phyloP scores from a whole-genome alignment of 768 basidiomycete species.

The Boletus vinaceobasis region DNA sequence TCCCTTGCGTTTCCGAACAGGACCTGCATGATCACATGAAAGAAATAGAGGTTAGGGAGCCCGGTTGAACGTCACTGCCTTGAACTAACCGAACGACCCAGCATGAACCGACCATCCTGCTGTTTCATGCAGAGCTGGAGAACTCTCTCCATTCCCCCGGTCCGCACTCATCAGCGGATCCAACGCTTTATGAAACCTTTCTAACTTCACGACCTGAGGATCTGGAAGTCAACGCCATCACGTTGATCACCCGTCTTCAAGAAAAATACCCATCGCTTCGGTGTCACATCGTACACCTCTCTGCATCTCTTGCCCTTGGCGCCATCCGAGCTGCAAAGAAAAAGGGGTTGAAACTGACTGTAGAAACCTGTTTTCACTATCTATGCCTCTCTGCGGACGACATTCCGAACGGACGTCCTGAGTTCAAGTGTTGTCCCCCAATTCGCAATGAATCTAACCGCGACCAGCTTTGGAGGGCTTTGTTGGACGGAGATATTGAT shows the following conservation, averaged over 20 bases:
- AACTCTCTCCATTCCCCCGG: conserved; percentile 10
- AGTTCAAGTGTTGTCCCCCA: conserved; percentile 97
- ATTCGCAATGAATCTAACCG: conserved; percentile 74
- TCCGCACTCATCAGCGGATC: conserved; percentile 34
- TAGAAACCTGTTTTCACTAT: conserved; percentile 99
- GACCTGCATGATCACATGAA: conserved; percentile 72
- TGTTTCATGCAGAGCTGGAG: conserved; percentile 94
- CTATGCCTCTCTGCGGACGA: conserved; percentile 69
- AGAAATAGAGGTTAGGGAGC: conserved; percentile 57
- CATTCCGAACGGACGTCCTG: conserved; percentile 72
- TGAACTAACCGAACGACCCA: conserved; percentile 30
- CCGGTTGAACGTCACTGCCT: background rate
- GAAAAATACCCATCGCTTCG: conserved; percentile 60
- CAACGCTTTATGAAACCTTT: conserved; percentile 73
- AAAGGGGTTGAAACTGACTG: conserved; percentile 69
- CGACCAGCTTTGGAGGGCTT: conserved; percentile 74
- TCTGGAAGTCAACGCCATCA: conserved; percentile 80
- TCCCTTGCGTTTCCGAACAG: conserved; percentile 75
- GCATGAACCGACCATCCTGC: conserved; percentile 65
- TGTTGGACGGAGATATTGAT: conserved; percentile 81
- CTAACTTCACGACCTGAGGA: conserved; percentile 77
- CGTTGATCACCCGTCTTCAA: conserved; percentile 68
- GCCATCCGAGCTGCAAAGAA: conserved; percentile 65
- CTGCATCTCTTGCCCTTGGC: conserved; percentile 79
- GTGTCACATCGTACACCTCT: conserved; percentile 95